Percentiles rank a stretch among this genome's conserved stretches.
Conservation (phyloP, 2,329 filamentous ascomycete genomes). For the Colletotrichum horii region DNA sequence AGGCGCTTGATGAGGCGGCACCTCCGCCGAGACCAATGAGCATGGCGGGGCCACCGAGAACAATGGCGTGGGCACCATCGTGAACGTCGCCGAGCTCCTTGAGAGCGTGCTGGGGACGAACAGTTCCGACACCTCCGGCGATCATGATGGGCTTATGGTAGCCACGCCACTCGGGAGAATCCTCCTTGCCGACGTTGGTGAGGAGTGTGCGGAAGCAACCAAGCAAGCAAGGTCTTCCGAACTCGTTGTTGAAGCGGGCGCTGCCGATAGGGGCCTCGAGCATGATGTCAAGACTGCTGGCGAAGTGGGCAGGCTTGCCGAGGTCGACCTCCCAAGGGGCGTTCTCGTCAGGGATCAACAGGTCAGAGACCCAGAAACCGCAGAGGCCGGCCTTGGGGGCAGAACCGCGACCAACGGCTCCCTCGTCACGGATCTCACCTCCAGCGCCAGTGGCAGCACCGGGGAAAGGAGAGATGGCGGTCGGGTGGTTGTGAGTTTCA, state of each 20-base stretch:
- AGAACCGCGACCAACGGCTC: conserved; percentile 90
- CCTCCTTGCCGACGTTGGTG: conserved; percentile 64
- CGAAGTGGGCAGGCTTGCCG: conserved; percentile 89
- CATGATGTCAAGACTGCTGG: conserved; percentile 96
- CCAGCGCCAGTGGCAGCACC: conserved; percentile 95
- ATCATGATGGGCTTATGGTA: conserved; percentile 99
- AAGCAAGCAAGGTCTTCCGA: conserved; percentile 85
- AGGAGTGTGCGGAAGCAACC: conserved; percentile 93
- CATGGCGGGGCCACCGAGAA: conserved; percentile 96
- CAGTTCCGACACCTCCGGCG: conserved; percentile 91
- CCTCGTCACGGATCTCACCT: conserved; percentile 95
- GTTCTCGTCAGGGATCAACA: conserved; percentile 82
- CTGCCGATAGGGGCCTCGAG: conserved; percentile 94
- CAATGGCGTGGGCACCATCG: conserved; percentile 87
- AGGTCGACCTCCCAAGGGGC: conserved; percentile 92
- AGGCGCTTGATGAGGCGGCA: conserved; percentile 89
- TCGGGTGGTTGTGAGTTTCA: conserved; percentile 97
- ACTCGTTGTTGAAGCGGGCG: conserved; percentile 97
- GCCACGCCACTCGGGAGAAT: conserved; percentile 73
- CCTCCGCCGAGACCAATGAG: conserved; percentile 95
- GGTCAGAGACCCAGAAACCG: conserved; percentile 94
- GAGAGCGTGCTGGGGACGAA: conserved; percentile 87
- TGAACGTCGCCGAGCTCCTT: conserved; percentile 82
- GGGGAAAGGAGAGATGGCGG: conserved; percentile 89
- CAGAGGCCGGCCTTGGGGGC: conserved; percentile 89